A percentile compares a stretch with the other conserved stretches of the same genome.
phyloP scores from a whole-genome alignment of 2,329 filamentous ascomycete genomes.

The Colletotrichum cereale region DNA sequence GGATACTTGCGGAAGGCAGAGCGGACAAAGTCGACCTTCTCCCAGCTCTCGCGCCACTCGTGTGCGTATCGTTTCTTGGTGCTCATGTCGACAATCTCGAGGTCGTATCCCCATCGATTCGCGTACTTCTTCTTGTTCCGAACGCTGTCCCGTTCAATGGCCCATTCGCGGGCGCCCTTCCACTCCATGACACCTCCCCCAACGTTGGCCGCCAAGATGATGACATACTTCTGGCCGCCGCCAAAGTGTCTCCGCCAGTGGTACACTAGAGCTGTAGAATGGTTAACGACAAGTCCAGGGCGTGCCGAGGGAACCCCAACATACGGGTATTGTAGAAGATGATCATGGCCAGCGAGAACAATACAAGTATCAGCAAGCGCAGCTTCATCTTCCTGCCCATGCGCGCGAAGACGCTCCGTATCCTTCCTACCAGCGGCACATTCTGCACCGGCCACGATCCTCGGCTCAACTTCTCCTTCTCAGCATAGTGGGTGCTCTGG shows the following conservation, averaged over 20 bases:
- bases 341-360: constrained; percentile 71
- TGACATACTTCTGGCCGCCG: constrained; percentile 90
- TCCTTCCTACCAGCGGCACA: constrained; percentile 60
- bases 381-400: constrained; percentile 76
- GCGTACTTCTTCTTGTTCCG: constrained; percentile 95
- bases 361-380: constrained; percentile 68
- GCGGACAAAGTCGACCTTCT: constrained; percentile 95
- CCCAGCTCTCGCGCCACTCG: constrained; percentile 99
- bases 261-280: constrained; percentile 62
- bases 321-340: constrained; percentile 81
- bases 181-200: constrained; percentile 99
- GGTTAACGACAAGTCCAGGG: constrained; percentile 44
- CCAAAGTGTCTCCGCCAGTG: constrained; percentile 83
- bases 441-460: constrained; percentile 66
- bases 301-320: constrained; percentile 52
- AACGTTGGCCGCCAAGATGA: constrained; percentile 92
- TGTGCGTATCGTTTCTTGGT: constrained; percentile 99
- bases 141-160: constrained; percentile 95
- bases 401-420: constrained; percentile 60
- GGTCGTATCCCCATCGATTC: constrained; percentile 89
- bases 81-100: constrained; percentile 98
- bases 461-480: constrained; percentile 82
- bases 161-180: constrained; percentile 98
- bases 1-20: constrained; percentile 93
- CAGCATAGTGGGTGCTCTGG: constrained; percentile 68